Evolutionary conservation across 2,329 filamentous ascomycete species (phyloP), one percentile per base, ranked within the genome.

Genomic region (Fusarium anthophilum): DNA sequence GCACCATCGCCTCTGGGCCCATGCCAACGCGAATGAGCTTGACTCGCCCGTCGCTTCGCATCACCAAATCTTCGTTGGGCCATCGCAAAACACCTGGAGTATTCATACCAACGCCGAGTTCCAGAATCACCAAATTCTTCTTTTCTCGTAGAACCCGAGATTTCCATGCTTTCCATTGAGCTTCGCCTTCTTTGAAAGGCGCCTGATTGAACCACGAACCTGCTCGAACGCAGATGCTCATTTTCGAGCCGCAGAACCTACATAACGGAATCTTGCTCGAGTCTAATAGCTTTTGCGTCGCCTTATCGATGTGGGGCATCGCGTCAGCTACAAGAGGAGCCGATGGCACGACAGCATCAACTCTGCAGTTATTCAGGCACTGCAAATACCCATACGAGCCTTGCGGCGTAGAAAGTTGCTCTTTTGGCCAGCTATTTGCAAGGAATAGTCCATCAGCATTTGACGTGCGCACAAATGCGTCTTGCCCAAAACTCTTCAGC

Each of bases 91-190:
- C 76, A 1, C 76, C 76, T 0, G 76, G 75, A 1, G 76, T 78
- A n/a, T 76, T 77, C 69, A 74, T 75, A 0, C 76, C 76, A 1
- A 76, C 76, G 0, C 76, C 76, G 1, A 78, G 69, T 3, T 78
- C 76, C 7, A 78, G 3, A 28, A 78, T 64, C 4, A 78, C 75
- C 13, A 78, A 0, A 2, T 56, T 72, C 26, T 75, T 78, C 10
- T 60, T 73, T 9, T 73, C 73, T 5, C 43, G n/a, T 0, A 62
- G 11, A 0, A 74, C 28, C 5, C 73, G 14, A 1, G 55, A 50
- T 8, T 47, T 69, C 61, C 70, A 77, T 6, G 39, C 44, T 14
- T 30, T 64, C 76, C 76, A 77, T 2, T 32, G 37, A 3, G 12
- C 10, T 20, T 78, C 76, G 2, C 63, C 76, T 10, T 38, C 13